Conservation (phyloP, 2,329 filamentous ascomycete species). For the Microsporum audouinii region DNA sequence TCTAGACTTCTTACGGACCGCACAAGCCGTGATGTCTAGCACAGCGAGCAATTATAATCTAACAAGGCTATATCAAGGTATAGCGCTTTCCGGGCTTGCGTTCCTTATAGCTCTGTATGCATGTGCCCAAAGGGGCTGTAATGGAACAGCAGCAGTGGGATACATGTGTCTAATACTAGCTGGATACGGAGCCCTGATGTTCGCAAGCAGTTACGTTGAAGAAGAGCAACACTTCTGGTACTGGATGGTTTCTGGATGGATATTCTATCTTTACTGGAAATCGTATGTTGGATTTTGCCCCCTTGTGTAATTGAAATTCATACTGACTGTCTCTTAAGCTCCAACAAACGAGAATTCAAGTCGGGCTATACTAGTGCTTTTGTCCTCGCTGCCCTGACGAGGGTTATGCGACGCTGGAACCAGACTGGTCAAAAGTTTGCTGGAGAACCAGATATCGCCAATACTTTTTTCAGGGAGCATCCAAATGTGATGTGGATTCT, state of each 20-base stretch:
- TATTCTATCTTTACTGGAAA: slow-evolving; percentile 38
- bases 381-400: slow-evolving; percentile 49
- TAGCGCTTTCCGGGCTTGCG: slow-evolving; percentile 32
- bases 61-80: slow-evolving; percentile 31
- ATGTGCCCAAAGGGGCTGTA: slow-evolving; percentile 15
- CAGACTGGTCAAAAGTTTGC: slow-evolving; percentile 95
- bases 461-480: slow-evolving; percentile 53
- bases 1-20: slow-evolving; percentile 52
- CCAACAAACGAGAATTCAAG: slow-evolving; percentile 6
- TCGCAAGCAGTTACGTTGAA: slow-evolving; percentile 93
- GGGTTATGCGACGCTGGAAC: slow-evolving; percentile 73
- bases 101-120: slow-evolving; percentile 28
- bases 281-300: slow-evolving; percentile 15
- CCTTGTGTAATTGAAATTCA: neutral
- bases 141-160: neutral
- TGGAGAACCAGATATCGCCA: slow-evolving; percentile 78
- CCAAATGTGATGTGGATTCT: slow-evolving; percentile 62
- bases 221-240: slow-evolving; percentile 99
- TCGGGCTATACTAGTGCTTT: slow-evolving; percentile 19
- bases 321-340: slow-evolving; percentile 4
- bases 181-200: slow-evolving; percentile 80
- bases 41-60: slow-evolving; percentile 90
- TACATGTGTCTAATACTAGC: slow-evolving; percentile 38
- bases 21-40: slow-evolving; percentile 71
- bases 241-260: slow-evolving; percentile 53